phyloP scores from a whole-genome alignment of 768 basidiomycete species.

The Macrocybe gigantea region DNA sequence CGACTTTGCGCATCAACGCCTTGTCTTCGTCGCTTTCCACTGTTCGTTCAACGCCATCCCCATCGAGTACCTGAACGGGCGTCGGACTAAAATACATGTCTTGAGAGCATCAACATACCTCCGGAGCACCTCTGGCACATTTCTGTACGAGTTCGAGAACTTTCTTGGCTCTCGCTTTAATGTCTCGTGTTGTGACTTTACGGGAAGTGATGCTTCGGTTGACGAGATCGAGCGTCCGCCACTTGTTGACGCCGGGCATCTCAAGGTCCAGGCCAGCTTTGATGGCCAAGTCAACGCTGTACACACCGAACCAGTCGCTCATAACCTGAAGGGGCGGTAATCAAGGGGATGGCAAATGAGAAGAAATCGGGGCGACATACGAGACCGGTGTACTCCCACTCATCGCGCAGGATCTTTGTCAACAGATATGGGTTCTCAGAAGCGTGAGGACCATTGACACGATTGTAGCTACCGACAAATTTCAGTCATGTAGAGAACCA shows the following conservation, averaged over 20 bases:
- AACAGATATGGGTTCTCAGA: slow-evolving; percentile 61
- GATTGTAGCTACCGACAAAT: slow-evolving; percentile 48
- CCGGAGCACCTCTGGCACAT: slow-evolving; percentile 60
- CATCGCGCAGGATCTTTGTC: slow-evolving; percentile 52
- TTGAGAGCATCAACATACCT: slow-evolving; percentile 29
- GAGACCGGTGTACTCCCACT: slow-evolving; percentile 71
- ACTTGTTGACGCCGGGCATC: slow-evolving; percentile 75
- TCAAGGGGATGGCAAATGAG: not conserved
- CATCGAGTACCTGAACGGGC: slow-evolving; percentile 51
- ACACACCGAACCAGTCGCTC: slow-evolving; percentile 83
- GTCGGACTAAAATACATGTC: not conserved
- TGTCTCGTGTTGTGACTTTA: slow-evolving; percentile 58
- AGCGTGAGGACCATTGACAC: slow-evolving; percentile 69
- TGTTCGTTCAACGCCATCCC: slow-evolving; percentile 62
- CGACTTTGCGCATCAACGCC: slow-evolving; percentile 59
- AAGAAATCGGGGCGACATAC: slow-evolving; percentile 17
- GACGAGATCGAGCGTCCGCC: slow-evolving; percentile 66
- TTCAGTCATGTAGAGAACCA: not conserved
- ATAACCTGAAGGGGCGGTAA: slow-evolving; percentile 39
- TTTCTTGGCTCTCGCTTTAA: slow-evolving; percentile 61
- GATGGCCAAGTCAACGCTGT: slow-evolving; percentile 55
- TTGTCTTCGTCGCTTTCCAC: slow-evolving; percentile 58
- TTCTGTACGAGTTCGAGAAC: slow-evolving; percentile 69
- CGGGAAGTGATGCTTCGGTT: slow-evolving; percentile 52
- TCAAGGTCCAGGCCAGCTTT: slow-evolving; percentile 81